Evolutionary conservation across 164 flowering plant genomes (phyloP).

Genomic region (Umbellularia californica): DNA sequence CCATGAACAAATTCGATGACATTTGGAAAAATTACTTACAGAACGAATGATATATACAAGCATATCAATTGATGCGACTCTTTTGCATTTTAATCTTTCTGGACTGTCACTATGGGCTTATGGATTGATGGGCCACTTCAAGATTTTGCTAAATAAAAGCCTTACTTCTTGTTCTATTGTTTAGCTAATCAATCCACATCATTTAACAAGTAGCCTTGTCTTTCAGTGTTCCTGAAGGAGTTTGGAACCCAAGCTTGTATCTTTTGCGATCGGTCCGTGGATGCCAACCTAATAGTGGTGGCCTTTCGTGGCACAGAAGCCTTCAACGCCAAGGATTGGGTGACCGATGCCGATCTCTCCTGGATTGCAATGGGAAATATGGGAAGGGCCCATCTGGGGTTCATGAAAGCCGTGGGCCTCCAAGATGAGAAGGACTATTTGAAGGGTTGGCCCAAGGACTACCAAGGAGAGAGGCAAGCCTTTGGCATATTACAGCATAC

Average conservation of each 20-base stretch:
- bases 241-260: conserved; percentile 46
- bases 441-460: conserved; percentile 51
- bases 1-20: no score
- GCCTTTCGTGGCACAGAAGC: conserved; percentile 75
- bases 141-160: no score
- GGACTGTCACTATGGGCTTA: no score
- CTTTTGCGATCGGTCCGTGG: conserved; percentile 24
- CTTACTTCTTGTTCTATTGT: no score
- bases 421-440: conserved; percentile 22
- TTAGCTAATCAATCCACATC: no score
- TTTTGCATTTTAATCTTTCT: no score
- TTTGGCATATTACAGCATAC: conserved; percentile 47
- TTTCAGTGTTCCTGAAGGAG: conserved; percentile 31
- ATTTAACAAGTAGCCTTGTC: no score
- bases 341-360: conserved; percentile 51
- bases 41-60: no score
- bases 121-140: no score
- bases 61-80: no score
- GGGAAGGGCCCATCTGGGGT: conserved; percentile 59
- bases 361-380: conserved; percentile 38
- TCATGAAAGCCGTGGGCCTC: conserved; percentile 69
- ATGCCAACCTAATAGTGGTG: conserved; percentile 38
- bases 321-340: conserved; percentile 50
- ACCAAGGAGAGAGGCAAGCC: conserved; percentile 3
- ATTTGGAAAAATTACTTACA: no score